Evolutionary conservation across 2,329 filamentous ascomycete species (phyloP).

Genomic region (Tolypocladium paradoxum): DNA sequence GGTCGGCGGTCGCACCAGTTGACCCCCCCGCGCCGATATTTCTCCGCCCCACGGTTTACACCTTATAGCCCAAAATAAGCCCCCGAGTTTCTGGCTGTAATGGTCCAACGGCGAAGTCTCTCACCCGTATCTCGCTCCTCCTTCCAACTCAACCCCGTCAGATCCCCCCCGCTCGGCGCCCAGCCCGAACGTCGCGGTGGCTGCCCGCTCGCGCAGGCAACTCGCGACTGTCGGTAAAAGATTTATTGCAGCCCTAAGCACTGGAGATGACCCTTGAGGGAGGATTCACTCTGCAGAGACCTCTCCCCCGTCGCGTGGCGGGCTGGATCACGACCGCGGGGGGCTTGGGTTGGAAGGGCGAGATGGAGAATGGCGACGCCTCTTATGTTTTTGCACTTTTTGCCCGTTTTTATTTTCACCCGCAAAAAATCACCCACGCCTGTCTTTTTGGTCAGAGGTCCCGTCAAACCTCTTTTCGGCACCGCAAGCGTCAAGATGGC

Average conservation of each 20-base stretch:
- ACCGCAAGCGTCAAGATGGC: neutral
- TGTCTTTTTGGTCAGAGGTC: too few relatives aligned
- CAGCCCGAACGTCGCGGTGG: conserved; percentile 60
- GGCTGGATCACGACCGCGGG: conserved; percentile 54
- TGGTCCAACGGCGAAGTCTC: conserved; percentile 51
- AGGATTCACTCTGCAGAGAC: conserved; percentile 63
- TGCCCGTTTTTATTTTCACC: conserved; percentile 2
- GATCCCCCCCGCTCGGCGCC: conserved; percentile 47
- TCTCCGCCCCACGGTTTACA: neutral
- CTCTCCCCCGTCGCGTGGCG: conserved; percentile 62
- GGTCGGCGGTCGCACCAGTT: too few relatives aligned
- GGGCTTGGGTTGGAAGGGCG: conserved; percentile 46
- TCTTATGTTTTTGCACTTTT: conserved; percentile 25
- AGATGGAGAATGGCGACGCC: conserved; percentile 45
- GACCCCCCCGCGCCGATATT: neutral
- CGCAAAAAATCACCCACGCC: neutral
- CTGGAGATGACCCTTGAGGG: conserved; percentile 60
- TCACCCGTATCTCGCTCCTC: conserved; percentile 34
- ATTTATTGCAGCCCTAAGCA: conserved; percentile 46
- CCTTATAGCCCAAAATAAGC: conserved; percentile 12
- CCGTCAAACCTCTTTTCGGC: too few relatives aligned
- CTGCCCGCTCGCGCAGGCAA: conserved; percentile 55
- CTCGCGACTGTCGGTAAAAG: conserved; percentile 44
- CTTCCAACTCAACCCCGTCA: conserved; percentile 43
- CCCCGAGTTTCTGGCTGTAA: conserved; percentile 36